Evolutionary conservation across 352 stramenopile genomes (phyloP), one percentile per base, ranked within the genome.

Genomic region (Phytopythium delawarense): DNA sequence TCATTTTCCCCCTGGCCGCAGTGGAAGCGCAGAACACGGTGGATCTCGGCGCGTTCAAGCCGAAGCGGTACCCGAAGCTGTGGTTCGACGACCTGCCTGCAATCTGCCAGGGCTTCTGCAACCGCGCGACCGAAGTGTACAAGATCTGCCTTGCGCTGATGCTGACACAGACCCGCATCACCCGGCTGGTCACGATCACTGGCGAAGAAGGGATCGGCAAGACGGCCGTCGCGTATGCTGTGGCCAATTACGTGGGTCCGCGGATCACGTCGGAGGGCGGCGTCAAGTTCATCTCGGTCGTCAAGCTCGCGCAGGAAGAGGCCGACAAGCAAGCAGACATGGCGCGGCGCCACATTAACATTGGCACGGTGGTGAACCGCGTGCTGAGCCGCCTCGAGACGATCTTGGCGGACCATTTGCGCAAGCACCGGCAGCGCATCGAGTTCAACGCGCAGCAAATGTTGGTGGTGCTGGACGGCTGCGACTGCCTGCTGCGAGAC

Each of bases 61-160:
- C 76, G 28, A 81, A 88, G 57, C 66, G 71, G 23, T 92, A 90
- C 62, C 85, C 85, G 1, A 88, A 87, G 54, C 56, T 94, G 1
- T 94, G 85, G 85, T 90, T 88, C 44, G 79, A 89, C 45, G 84
- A 89, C 42, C 68, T 94, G 20, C 85, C 85, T 9, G 81, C 79
- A 11, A 76, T 89, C 48, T 94, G 82, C 40, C 81, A 92, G 67
- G 85, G 84, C 12, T 94, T 94, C 64, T 91, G 82, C 67, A 89
- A 92, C 49, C 81, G 85, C 2, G 71, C 81, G 0, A 74, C 89
- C 1, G 85, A 94, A 62, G 82, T 92, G 48, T 94, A 94, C 77
- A 89, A 92, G 53, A 90, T 92, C 12, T 89, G 80, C 52, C 51
- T 90, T 20, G 78, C 83, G n/a, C 54, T 92, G 13, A 87, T 92